These are phyloP conservation scores for Artemisia annua DNA, from an alignment of 129 eudicot genomes.

Conservation along the genomic window DNA sequence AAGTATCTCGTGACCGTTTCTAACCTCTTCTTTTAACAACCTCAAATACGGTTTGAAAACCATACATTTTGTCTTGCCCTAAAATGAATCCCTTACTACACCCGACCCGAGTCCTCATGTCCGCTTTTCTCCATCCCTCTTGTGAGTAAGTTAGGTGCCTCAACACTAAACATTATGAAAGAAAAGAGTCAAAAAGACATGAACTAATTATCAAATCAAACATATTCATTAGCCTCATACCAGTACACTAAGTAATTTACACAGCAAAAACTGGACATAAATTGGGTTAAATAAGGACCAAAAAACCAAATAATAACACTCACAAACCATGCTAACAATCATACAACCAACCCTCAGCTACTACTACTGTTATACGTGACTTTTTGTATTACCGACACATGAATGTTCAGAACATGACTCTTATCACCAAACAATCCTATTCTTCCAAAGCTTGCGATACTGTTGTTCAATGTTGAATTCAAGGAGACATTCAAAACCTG, in stretches of 20 bases:
- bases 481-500: conserved; percentile 59
- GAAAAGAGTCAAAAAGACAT: neutral
- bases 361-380: conserved; percentile 44
- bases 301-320: conserved; percentile 29
- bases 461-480: conserved; percentile 57
- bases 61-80: no score
- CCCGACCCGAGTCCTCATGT: no score
- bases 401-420: conserved; percentile 72
- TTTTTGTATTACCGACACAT: conserved; percentile 71
- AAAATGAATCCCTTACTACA: no score
- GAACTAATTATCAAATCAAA: neutral
- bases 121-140: no score
- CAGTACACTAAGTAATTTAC: conserved; percentile 29
- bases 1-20: no score
- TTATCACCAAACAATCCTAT: conserved; percentile 81
- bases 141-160: no score
- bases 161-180: neutral
- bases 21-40: no score
- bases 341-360: conserved; percentile 33
- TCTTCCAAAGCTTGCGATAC: conserved; percentile 80
- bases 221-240: conserved; percentile 30
- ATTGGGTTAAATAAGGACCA: conserved; percentile 23
- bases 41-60: no score
- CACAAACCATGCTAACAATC: conserved; percentile 19
- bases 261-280: conserved; percentile 33